Percentiles rank a stretch among this genome's conserved stretches.
Evolutionary conservation across 495 filamentous ascomycete species (phyloP).

Genomic region (Aspergillus olivimuriae): DNA sequence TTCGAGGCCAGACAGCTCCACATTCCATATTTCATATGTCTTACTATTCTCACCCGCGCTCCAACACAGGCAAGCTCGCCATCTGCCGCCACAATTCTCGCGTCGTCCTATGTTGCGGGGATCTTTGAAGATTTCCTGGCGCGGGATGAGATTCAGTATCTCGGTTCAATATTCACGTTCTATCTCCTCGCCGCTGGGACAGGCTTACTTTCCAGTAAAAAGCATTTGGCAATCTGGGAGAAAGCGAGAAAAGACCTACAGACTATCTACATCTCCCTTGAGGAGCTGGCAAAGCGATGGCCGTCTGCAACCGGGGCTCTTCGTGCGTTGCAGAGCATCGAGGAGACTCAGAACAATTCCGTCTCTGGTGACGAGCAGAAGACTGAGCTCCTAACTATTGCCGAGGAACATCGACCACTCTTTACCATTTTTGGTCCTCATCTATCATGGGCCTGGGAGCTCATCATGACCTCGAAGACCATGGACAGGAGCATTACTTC

Average conservation of each 20-base stretch:
- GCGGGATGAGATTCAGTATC: conserved; percentile 19
- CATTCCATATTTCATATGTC: conserved; percentile 20
- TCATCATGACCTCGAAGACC: too few relatives aligned
- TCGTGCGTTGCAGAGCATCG: conserved; percentile 17
- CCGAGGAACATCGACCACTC: not conserved
- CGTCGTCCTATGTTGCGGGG: conserved; percentile 17
- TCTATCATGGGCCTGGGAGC: not conserved
- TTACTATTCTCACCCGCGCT: conserved; percentile 18
- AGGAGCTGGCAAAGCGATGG: conserved; percentile 19
- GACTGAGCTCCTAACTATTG: not conserved
- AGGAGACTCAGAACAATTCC: not conserved
- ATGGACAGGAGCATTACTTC: too few relatives aligned
- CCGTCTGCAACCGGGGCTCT: conserved; percentile 19
- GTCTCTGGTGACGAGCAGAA: not conserved
- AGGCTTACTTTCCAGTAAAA: conserved; percentile 16
- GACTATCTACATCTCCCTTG: conserved; percentile 17
- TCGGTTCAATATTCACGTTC: conserved; percentile 22
- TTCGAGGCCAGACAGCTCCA: conserved; percentile 21
- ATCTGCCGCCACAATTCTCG: conserved; percentile 14
- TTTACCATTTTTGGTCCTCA: not conserved
- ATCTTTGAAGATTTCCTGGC: conserved; percentile 24
- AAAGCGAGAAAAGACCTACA: conserved; percentile 9
- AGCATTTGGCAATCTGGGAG: conserved; percentile 8
- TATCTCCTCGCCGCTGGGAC: conserved; percentile 19
- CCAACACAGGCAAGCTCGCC: conserved; percentile 11